phyloP scores from a whole-genome alignment of 768 basidiomycete genomes.

The Kwoniella botswanensis region DNA sequence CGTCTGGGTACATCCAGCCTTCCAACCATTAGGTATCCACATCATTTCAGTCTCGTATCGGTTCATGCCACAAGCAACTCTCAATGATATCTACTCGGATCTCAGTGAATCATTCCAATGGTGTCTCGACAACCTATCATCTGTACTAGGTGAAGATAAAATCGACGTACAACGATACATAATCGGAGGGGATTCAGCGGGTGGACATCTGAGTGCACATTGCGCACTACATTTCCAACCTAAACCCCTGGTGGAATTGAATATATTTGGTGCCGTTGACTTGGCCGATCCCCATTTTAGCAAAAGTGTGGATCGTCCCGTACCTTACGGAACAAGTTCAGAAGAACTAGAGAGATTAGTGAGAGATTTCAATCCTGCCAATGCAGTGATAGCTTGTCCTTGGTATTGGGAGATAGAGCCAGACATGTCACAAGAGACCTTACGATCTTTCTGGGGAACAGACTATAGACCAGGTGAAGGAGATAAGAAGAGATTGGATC shows the following conservation, averaged over 20 bases:
- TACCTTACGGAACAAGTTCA: background rate
- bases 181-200: constrained; percentile 40
- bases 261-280: constrained; percentile 37
- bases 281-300: constrained; percentile 21
- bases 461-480: constrained; percentile 15
- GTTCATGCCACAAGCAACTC: constrained; percentile 29
- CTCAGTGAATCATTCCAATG: constrained; percentile 23
- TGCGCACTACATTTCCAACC: constrained; percentile 12
- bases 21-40: constrained; percentile 27
- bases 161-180: constrained; percentile 25
- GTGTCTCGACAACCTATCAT: constrained; percentile 27
- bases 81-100: constrained; percentile 26
- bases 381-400: constrained; percentile 16
- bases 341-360: constrained; percentile 2
- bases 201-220: constrained; percentile 26
- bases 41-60: constrained; percentile 37
- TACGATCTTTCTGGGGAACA: constrained; percentile 24
- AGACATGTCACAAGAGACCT: constrained; percentile 17
- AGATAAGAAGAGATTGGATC: constrained; percentile 19
- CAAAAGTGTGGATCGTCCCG: background rate
- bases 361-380: constrained; percentile 15
- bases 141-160: constrained; percentile 14
- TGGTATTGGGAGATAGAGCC: constrained; percentile 25
- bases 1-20: constrained; percentile 33
- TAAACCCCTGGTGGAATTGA: constrained; percentile 20